A percentile compares a stretch with the other conserved stretches of the same genome.
Conservation (phyloP, 768 basidiomycete genomes). For the Russula foetens region DNA sequence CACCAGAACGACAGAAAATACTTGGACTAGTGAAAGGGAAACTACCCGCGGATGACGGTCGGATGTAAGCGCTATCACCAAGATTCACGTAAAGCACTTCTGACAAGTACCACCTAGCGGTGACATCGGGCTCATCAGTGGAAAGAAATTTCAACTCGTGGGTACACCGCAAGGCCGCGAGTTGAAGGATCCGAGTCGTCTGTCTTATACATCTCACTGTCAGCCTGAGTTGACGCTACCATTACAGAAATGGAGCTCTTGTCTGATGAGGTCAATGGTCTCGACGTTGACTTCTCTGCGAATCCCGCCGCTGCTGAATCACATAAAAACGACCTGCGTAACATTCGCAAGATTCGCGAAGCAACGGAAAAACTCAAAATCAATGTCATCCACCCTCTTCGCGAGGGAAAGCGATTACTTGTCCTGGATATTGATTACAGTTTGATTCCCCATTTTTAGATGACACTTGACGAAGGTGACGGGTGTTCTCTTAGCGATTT, state of each 20-base stretch:
- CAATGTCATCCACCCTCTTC: slow-evolving; percentile 68
- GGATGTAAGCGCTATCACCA: slow-evolving; percentile 39
- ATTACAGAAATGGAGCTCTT: slow-evolving; percentile 50
- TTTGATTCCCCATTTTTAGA: slow-evolving; percentile 27
- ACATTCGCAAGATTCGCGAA: slow-evolving; percentile 74
- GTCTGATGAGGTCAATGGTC: slow-evolving; percentile 69
- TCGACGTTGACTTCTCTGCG: slow-evolving; percentile 72
- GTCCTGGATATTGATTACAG: slow-evolving; percentile 90
- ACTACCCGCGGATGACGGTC: slow-evolving; percentile 64
- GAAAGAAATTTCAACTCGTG: slow-evolving; percentile 76
- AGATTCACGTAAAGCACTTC: background rate
- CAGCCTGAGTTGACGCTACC: background rate
- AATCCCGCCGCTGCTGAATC: slow-evolving; percentile 47
- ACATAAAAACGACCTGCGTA: slow-evolving; percentile 71
- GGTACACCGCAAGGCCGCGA: slow-evolving; percentile 84
- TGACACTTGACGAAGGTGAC: background rate
- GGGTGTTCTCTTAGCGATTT: slow-evolving; percentile 44
- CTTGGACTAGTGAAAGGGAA: slow-evolving; percentile 80
- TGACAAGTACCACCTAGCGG: slow-evolving; percentile 30
- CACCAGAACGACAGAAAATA: slow-evolving; percentile 81
- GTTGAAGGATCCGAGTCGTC: slow-evolving; percentile 70
- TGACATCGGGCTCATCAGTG: slow-evolving; percentile 47
- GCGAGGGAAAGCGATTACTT: slow-evolving; percentile 70
- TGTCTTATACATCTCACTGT: slow-evolving; percentile 1
- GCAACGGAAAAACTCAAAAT: slow-evolving; percentile 54